Conservation (phyloP, 2,329 filamentous ascomycete species). For the Alternaria sp. region DNA sequence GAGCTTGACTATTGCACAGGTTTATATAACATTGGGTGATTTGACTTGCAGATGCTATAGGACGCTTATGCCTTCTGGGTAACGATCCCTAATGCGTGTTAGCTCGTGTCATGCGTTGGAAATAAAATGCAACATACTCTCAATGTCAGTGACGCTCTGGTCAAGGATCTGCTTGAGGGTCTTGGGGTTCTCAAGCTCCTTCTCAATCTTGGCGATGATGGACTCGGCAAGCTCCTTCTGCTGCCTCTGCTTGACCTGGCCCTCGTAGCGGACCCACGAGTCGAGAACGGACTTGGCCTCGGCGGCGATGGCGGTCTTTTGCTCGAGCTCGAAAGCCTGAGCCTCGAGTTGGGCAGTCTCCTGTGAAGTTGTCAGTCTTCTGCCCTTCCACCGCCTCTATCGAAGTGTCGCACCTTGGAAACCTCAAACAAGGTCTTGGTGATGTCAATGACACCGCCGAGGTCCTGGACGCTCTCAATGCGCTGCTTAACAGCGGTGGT, state of each 20-base stretch:
- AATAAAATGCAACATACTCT: slow-evolving; percentile 70
- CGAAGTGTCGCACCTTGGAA: slow-evolving; percentile 78
- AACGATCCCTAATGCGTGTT: slow-evolving; percentile 47
- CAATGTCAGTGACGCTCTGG: slow-evolving; percentile 94
- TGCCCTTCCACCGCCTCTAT: slow-evolving; percentile 14
- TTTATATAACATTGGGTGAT: slow-evolving; percentile 52
- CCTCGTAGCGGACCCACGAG: slow-evolving; percentile 98
- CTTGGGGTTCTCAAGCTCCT: slow-evolving; percentile 99
- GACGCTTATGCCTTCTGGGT: slow-evolving; percentile 51
- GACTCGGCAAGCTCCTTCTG: slow-evolving; percentile 93
- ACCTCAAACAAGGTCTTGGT: slow-evolving; percentile 98
- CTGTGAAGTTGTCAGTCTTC: slow-evolving; percentile 59
- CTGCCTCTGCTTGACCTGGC: slow-evolving; percentile 98
- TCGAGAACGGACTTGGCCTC: slow-evolving; percentile 97
- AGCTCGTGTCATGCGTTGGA: slow-evolving; percentile 17
- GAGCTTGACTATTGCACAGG: slow-evolving; percentile 53
- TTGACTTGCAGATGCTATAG: slow-evolving; percentile 40
- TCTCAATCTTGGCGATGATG: slow-evolving; percentile 96
- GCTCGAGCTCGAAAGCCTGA: slow-evolving; percentile 95
- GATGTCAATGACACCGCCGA: slow-evolving; percentile 91
- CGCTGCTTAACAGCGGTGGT: slow-evolving; percentile 93
- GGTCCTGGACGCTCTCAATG: slow-evolving; percentile 93
- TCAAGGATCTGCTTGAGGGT: slow-evolving; percentile 95
- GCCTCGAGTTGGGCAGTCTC: slow-evolving; percentile 97
- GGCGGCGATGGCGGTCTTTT: slow-evolving; percentile 87